Evolutionary conservation across 257 asterid genomes (phyloP).

Genomic region (Nicotiana attenuata): DNA sequence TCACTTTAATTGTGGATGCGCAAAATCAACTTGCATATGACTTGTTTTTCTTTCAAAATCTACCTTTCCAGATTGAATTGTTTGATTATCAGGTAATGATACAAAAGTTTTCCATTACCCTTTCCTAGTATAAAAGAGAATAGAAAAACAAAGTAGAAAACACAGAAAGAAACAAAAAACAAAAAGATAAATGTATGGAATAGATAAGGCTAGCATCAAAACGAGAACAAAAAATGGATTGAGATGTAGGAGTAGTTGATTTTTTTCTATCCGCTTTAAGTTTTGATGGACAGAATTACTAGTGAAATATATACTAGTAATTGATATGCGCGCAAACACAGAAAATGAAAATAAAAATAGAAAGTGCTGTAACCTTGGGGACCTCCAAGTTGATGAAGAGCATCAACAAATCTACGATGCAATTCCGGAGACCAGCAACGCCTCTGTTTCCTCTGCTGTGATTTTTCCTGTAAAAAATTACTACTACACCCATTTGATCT

Average conservation of each 20-base stretch:
- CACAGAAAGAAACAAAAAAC: too few species aligned
- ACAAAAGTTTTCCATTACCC: not conserved
- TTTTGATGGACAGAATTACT: not conserved
- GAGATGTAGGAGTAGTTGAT: not conserved
- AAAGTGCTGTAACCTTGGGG: conserved; percentile 28
- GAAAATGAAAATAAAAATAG: not conserved
- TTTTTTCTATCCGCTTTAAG: not conserved
- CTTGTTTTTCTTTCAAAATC: too few species aligned
- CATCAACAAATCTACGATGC: conserved; percentile 52
- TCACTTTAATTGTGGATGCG: not conserved
- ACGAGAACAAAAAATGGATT: not conserved
- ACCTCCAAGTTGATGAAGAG: conserved; percentile 59
- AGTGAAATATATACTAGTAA: too few species aligned
- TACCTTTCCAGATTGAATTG: too few species aligned
- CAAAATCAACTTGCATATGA: not conserved
- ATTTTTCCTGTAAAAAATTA: not conserved
- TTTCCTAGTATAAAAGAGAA: not conserved
- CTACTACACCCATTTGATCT: not conserved
- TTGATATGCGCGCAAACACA: too few species aligned
- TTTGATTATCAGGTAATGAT: too few species aligned
- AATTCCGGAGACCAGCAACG: conserved; percentile 69
- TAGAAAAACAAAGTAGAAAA: too few species aligned
- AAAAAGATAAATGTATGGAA: too few species aligned
- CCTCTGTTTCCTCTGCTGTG: conserved; percentile 51
- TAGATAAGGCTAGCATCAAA: not conserved